Percentiles rank a stretch among this genome's conserved stretches.
Conservation (phyloP, 495 filamentous ascomycete species). For the Podospora didyma region DNA sequence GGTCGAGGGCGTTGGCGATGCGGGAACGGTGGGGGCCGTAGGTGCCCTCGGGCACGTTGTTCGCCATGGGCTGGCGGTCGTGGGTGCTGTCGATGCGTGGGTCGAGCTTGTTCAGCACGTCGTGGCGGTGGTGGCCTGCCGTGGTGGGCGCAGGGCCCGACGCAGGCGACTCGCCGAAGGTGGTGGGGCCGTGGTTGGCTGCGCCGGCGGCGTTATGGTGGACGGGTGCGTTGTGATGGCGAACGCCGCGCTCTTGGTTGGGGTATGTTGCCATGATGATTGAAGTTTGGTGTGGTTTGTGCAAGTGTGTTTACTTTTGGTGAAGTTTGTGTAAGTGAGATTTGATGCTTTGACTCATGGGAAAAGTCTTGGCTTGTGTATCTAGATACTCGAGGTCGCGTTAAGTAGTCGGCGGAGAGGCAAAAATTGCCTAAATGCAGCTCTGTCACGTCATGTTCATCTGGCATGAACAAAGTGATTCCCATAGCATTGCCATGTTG, state of each 20-base stretch:
- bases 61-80: constrained; percentile 29
- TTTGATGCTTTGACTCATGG: neutral
- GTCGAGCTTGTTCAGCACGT: constrained; percentile 67
- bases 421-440: no score
- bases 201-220: neutral
- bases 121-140: constrained; percentile 51
- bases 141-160: constrained; percentile 29
- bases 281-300: neutral
- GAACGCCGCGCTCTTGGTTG: constrained; percentile 8
- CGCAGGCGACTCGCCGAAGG: constrained; percentile 20
- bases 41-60: constrained; percentile 27
- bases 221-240: neutral
- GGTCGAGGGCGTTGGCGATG: constrained; percentile 43
- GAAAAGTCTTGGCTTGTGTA: neutral
- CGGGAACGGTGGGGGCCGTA: constrained; percentile 35
- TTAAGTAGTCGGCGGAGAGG: no score
- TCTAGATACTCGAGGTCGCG: no score
- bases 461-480: no score
- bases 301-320: neutral
- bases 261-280: constrained; percentile 5
- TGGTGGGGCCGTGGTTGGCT: neutral
- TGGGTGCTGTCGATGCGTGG: constrained; percentile 50
- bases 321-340: neutral
- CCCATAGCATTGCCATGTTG: no score
- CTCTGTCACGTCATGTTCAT: no score